phyloP scores from a whole-genome alignment of 139 green algal genomes.

The Tetraselmis striata region DNA sequence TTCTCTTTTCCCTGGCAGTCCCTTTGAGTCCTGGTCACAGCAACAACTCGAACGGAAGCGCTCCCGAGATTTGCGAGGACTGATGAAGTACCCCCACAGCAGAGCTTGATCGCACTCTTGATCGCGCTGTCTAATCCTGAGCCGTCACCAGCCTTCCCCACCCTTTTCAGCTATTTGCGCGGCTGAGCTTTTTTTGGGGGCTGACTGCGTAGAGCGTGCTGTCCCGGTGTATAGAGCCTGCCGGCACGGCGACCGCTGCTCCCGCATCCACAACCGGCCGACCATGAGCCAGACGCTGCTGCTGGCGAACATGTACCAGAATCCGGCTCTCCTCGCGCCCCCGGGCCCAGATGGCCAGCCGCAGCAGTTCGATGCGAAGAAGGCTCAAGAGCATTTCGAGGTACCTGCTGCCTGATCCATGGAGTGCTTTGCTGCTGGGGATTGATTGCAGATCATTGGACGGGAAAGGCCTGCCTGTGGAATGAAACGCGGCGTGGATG shows the following conservation, averaged over 20 bases:
- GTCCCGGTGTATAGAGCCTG: conserved; percentile 76
- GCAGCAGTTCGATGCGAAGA: conserved; percentile 68
- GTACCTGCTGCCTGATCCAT: conserved; percentile 13
- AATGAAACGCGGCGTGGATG: neutral
- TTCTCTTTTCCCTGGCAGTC: neutral
- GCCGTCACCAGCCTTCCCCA: neutral
- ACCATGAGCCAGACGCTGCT: conserved; percentile 86
- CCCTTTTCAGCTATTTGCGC: too few relatives aligned
- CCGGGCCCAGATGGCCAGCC: conserved; percentile 77
- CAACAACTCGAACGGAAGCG: too few relatives aligned
- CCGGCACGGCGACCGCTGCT: conserved; percentile 95
- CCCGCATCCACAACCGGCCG: conserved; percentile 91
- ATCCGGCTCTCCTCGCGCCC: conserved; percentile 78
- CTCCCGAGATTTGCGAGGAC: too few relatives aligned
- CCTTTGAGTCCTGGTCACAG: too few relatives aligned
- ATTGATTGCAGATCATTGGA: neutral
- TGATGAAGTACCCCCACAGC: neutral
- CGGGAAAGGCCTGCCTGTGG: conserved; percentile 1
- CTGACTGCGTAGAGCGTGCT: too few relatives aligned
- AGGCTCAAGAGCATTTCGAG: conserved; percentile 87
- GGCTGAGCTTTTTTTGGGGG: too few relatives aligned
- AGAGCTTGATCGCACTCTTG: neutral
- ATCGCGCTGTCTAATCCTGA: neutral
- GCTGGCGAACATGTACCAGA: conserved; percentile 95
- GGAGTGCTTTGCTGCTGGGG: neutral